Conservation (phyloP, 352 stramenopile genomes). For the Phytophthora rubi region DNA sequence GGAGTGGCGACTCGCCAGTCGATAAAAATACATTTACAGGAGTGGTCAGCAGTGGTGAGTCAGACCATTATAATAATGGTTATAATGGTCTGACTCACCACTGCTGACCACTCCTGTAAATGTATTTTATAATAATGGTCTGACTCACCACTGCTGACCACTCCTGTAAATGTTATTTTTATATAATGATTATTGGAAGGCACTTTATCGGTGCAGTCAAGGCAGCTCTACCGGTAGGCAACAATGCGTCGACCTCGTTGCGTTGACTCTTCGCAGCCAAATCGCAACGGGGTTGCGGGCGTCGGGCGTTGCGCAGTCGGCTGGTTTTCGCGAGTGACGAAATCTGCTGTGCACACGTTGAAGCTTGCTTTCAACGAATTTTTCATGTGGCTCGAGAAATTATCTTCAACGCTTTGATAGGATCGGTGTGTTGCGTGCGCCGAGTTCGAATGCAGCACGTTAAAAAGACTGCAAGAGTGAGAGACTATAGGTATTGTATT, state of each 20-base stretch:
- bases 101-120: not conserved
- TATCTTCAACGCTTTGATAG: not conserved
- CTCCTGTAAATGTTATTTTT: no score
- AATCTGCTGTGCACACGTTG: not conserved
- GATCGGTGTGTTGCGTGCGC: not conserved
- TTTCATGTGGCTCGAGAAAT: not conserved
- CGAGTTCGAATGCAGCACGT: not conserved
- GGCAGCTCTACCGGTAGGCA: not conserved
- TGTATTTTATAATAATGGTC: no score
- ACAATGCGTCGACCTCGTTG: not conserved
- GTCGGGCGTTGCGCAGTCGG: not conserved
- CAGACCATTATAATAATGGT: no score
- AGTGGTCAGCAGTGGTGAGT: not conserved
- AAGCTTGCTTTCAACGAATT: not conserved
- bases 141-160: no score
- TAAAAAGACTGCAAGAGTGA: not conserved
- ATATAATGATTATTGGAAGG: no score
- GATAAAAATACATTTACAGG: not conserved
- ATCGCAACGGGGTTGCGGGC: not conserved
- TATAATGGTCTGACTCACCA: conserved; percentile 4
- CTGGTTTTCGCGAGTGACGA: not conserved
- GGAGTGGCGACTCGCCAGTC: conserved; percentile 9
- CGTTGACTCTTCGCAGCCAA: not conserved
- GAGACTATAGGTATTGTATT: conserved; percentile 15
- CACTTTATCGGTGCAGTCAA: not conserved